A percentile compares a stretch with the other conserved stretches of the same genome.
Conservation (phyloP, 129 eudicot genomes). For the Smallanthus sonchifolius region DNA sequence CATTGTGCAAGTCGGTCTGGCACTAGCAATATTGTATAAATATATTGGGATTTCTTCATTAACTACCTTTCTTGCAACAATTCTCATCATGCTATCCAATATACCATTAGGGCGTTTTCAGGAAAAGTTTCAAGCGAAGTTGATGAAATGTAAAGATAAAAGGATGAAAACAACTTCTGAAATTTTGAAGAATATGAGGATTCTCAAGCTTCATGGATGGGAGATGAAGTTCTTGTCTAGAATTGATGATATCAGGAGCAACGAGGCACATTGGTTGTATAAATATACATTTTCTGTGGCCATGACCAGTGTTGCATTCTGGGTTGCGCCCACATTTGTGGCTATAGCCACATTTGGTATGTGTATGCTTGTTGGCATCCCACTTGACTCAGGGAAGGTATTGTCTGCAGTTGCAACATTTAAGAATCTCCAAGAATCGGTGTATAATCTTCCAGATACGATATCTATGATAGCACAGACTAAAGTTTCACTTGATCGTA, state of each 20-base stretch:
- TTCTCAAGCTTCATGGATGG: slow-evolving; percentile 93
- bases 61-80: slow-evolving; percentile 56
- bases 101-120: slow-evolving; percentile 58
- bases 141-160: slow-evolving; percentile 74
- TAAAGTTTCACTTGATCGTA: too few species aligned
- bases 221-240: slow-evolving; percentile 86
- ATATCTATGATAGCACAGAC: too few species aligned
- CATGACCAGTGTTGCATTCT: slow-evolving; percentile 43
- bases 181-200: slow-evolving; percentile 81
- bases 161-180: slow-evolving; percentile 91
- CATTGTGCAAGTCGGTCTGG: slow-evolving; percentile 57
- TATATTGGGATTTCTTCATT: slow-evolving; percentile 72
- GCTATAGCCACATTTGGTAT: slow-evolving; percentile 70
- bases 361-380: slow-evolving; percentile 58
- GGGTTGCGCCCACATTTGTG: slow-evolving; percentile 85
- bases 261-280: slow-evolving; percentile 65
- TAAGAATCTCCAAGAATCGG: slow-evolving; percentile 73
- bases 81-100: slow-evolving; percentile 56
- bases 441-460: too few species aligned
- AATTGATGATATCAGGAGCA: slow-evolving; percentile 46
- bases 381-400: slow-evolving; percentile 83
- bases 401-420: slow-evolving; percentile 86
- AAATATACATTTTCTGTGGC: slow-evolving; percentile 49
- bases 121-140: slow-evolving; percentile 57
- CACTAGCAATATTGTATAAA: slow-evolving; percentile 53